A percentile compares a stretch with the other conserved stretches of the same genome.
phyloP scores from a whole-genome alignment of 371 early-diverging fungal genomes.

The Cokeromyces recurvatus region DNA sequence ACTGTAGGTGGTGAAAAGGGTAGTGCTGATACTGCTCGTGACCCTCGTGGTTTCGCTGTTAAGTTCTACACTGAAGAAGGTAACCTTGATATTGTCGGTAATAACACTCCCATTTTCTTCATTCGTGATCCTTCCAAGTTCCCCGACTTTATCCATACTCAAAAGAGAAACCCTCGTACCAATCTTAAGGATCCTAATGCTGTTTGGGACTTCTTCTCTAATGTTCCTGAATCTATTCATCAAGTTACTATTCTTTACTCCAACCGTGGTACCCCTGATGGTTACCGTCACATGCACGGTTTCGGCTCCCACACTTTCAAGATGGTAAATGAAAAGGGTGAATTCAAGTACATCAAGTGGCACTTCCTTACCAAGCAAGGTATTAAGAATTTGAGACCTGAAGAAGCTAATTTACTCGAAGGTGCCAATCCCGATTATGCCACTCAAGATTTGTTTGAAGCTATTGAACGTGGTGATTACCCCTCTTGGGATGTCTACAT shows the following conservation, averaged over 20 bases:
- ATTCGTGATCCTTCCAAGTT: slow-evolving; percentile 75
- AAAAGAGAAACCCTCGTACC: slow-evolving; percentile 74
- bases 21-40: slow-evolving; percentile 66
- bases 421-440: slow-evolving; percentile 70
- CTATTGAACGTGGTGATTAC: slow-evolving; percentile 65
- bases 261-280: slow-evolving; percentile 75
- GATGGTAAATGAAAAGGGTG: slow-evolving; percentile 66
- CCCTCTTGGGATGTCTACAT: slow-evolving; percentile 72
- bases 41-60: slow-evolving; percentile 75
- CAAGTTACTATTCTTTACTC: slow-evolving; percentile 74
- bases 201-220: slow-evolving; percentile 73
- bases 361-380: slow-evolving; percentile 82
- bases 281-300: slow-evolving; percentile 77
- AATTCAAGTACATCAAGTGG: slow-evolving; percentile 74
- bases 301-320: slow-evolving; percentile 74
- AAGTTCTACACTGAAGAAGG: slow-evolving; percentile 75
- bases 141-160: slow-evolving; percentile 79
- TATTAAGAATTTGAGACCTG: slow-evolving; percentile 62
- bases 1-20: slow-evolving; percentile 77
- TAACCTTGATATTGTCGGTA: slow-evolving; percentile 67
- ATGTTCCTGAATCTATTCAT: slow-evolving; percentile 72
- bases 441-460: slow-evolving; percentile 65
- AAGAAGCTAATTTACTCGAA: slow-evolving; percentile 55
- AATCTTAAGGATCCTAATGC: slow-evolving; percentile 49
- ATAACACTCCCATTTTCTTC: slow-evolving; percentile 64